Evolutionary conservation across 2,329 filamentous ascomycete genomes (phyloP), one percentile per base, ranked within the genome.

Genomic region (Phaeosphaeriaceae sp.): DNA sequence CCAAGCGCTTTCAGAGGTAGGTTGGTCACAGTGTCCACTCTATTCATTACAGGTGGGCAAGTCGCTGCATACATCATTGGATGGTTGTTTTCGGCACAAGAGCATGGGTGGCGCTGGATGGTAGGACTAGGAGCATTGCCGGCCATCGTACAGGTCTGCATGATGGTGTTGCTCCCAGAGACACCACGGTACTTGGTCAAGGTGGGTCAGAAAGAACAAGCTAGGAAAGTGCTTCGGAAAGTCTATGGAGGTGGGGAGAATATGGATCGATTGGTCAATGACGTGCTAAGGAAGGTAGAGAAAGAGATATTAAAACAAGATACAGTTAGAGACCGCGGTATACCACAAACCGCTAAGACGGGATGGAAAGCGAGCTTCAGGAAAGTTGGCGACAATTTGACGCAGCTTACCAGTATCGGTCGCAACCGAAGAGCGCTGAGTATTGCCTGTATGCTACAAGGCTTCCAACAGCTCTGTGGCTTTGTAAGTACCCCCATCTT

Each of bases 11-110:
- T 89, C 52, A 80, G 93, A 46, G 93, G 93, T 12, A 79, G 89
- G 33, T 77, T 97, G 33, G 88, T 97, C 3, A 95, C 91, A 1
- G 83, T 94, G 47, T 87, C 90, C 50, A 85, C 88, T 20, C 76
- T 97, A 17, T 92, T 95, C 60, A 87, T 97, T 48, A 96, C 92
- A 0, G 79, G 89, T 9, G 93, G 93, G 0, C 92, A 97, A 74
- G 89, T 96, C 2, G 83, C 95, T 16, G 92, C 93, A 2, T 97
- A 97, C 72, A 70, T 95, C 1, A 76, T 92, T 6, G 93, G 93
- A 1, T 96, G 89, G 88, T 72, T 80, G 0, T 87, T 96, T 38
- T 81, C 85, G 5, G 54, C 55, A 8, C 80, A 82, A 6, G 51
- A 42, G 3, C 56, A 64, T 36, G 90, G 88, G 1, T 97, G 93